Evolutionary conservation across 1,284 basidiomycete genomes (phyloP), one percentile per base, ranked within the genome.

Genomic region (Fomitopsis betulina): DNA sequence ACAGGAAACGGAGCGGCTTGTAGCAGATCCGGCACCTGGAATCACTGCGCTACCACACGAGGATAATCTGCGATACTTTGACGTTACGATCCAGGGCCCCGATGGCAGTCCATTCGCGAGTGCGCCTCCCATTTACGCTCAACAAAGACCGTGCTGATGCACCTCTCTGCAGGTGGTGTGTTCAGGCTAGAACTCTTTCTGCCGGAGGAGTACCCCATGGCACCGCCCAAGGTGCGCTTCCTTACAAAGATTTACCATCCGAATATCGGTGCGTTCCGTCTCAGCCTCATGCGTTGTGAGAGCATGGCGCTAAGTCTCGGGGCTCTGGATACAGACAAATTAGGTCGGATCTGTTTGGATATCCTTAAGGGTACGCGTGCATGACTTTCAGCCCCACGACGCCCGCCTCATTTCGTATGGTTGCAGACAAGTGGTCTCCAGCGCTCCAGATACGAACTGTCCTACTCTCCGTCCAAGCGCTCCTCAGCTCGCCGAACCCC

Each of bases 191-290:
- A 99, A 76, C 81, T 99, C 50, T 99, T 98, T 79, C 79, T 99
- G 47, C 96, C 97, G 1, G 96, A 98, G 74, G 96, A 98, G 72
- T 99, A 99, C 75, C 96, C 96, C 1, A 98, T 99, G 96, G 92
- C 91, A 55, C 96, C 97, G 0, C 97, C 97, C 33, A 99, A 98
- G 77, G 97, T 99, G 58, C 86, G 97, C 63, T 99, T 99, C 80
- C 78, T 98, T 66, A 98, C 96, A 62, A 97, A 97, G 88, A 97
- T 99, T 80, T 99, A 99, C 80, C 97, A 99, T 76, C 97, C 97
- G 38, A 99, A 99, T 76, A 99, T 99, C 75, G 96, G 95, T 96
- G 70, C 69, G 82, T 70, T 50, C 12, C 23, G 40, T 53, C 21
- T 32, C 45, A 33, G 45, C 33, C 56, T 40, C 27, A 15, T 53